Conservation (phyloP, 2,329 filamentous ascomycete species). For the Aspergillus pseudoviridinutans region DNA sequence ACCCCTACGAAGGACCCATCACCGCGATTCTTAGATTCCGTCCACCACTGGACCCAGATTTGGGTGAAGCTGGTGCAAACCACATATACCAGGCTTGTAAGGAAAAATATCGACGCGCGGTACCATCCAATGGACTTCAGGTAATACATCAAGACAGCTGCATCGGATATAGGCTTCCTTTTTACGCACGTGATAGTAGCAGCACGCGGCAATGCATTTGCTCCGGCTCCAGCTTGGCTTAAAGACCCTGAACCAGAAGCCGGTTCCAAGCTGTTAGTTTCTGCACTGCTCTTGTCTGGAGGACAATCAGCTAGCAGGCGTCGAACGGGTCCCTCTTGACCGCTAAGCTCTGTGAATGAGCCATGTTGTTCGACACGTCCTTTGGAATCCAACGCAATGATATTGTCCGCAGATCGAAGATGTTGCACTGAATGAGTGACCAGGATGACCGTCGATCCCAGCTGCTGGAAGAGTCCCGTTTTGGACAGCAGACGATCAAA, state of each 20-base stretch:
- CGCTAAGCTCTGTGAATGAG: constrained; percentile 25
- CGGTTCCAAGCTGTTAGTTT: not conserved
- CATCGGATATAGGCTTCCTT: not conserved
- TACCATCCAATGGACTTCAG: not conserved
- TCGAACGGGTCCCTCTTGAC: not conserved
- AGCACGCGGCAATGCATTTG: not conserved
- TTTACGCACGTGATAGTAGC: not conserved
- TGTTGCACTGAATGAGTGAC: constrained; percentile 8
- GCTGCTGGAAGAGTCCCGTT: constrained; percentile 6
- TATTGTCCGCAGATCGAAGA: constrained; percentile 1
- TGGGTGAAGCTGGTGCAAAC: constrained; percentile 31
- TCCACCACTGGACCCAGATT: constrained; percentile 39
- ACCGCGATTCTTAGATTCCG: not conserved
- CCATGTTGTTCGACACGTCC: not conserved
- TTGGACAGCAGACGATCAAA: constrained; percentile 3
- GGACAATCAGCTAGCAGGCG: not conserved
- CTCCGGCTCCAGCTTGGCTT: not conserved
- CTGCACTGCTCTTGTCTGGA: not conserved
- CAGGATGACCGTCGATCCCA: constrained; percentile 10
- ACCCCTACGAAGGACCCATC: not conserved
- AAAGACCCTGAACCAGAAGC: not conserved
- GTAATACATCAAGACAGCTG: not conserved
- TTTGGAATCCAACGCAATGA: not conserved
- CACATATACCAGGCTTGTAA: not conserved
- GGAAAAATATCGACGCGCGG: not conserved